Conservation (phyloP, 441 rosid genomes). For the Corymbia citriodora region DNA sequence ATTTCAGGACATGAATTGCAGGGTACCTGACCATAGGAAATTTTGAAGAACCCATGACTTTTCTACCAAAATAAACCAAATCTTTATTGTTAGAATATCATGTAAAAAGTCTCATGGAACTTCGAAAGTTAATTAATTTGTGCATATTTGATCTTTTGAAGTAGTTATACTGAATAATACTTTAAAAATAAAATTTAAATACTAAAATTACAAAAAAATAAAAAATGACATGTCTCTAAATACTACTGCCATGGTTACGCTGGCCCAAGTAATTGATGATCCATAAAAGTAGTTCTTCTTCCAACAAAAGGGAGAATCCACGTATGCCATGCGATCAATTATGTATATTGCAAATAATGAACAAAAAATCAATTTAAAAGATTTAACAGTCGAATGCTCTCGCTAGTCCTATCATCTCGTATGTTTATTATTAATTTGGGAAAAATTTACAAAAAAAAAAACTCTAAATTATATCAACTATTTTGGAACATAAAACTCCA, state of each 20-base stretch:
- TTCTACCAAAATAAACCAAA: background rate
- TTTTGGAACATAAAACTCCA: too few species aligned
- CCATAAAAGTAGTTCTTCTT: background rate
- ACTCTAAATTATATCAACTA: too few species aligned
- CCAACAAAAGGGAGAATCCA: background rate
- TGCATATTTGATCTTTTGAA: background rate
- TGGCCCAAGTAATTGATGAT: background rate
- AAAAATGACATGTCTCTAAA: background rate
- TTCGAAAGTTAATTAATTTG: background rate
- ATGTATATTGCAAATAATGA: background rate
- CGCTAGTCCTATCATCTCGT: background rate
- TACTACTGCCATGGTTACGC: background rate
- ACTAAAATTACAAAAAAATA: background rate
- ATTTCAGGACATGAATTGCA: background rate
- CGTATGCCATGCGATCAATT: background rate
- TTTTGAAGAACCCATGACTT: background rate
- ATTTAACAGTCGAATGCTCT: background rate
- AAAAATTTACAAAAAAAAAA: too few species aligned
- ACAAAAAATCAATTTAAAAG: background rate
- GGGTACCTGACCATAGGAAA: background rate
- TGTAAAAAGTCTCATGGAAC: background rate
- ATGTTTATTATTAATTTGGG: background rate
- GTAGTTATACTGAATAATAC: background rate
- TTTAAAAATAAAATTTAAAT: background rate
- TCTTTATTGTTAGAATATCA: background rate